phyloP scores from a whole-genome alignment of 2,329 filamentous ascomycete genomes.

The Trichoderma aggressivum region DNA sequence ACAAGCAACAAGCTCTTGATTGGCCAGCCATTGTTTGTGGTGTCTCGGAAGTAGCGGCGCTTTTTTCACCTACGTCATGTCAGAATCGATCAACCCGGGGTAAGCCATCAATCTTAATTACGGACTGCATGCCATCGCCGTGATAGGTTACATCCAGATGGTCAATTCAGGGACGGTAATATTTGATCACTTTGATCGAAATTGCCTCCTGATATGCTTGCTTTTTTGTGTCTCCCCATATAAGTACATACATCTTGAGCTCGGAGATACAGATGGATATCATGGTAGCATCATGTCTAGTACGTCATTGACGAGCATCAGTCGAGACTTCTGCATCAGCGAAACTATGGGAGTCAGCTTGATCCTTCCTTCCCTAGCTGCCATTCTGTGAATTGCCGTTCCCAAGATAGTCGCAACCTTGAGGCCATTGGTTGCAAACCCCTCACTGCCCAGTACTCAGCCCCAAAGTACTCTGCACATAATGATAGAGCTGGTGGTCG shows the following conservation, averaged over 20 bases:
- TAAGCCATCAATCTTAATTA: background rate
- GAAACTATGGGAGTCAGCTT: background rate
- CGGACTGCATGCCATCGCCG: background rate
- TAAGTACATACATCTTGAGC: background rate
- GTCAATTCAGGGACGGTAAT: background rate
- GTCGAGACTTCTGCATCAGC: background rate
- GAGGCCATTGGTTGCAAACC: background rate
- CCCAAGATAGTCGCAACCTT: background rate
- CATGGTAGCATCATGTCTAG: background rate
- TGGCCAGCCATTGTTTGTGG: background rate
- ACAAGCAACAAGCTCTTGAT: background rate
- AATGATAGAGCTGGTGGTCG: background rate
- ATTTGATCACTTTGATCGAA: background rate
- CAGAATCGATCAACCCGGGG: background rate
- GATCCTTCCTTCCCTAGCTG: background rate
- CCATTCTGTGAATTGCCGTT: background rate
- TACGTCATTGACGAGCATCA: slow-evolving; percentile 2
- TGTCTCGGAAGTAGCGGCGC: slow-evolving; percentile 2
- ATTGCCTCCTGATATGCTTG: background rate
- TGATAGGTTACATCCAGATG: background rate
- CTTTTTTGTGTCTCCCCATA: background rate
- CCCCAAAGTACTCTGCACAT: background rate
- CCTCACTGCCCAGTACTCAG: background rate
- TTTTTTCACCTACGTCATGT: background rate
- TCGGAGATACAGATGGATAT: background rate